These are phyloP conservation scores for Aegilops longissima DNA, from an alignment of 176 grass and related monocot genomes.

Conservation along the genomic window DNA sequence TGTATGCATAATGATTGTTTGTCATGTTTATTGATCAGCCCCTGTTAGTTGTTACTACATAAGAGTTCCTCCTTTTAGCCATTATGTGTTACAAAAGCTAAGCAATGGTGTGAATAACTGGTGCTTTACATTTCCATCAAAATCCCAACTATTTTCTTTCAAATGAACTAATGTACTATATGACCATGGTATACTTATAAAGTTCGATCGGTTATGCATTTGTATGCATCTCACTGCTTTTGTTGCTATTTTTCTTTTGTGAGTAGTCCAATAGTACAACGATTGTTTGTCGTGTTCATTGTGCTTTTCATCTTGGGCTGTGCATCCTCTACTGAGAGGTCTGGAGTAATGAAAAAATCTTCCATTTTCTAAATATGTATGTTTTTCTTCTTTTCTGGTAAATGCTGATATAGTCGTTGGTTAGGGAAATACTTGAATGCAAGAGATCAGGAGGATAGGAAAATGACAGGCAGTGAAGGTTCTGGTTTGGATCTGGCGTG, in stretches of 20 bases:
- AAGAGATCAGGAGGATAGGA: constrained; percentile 45
- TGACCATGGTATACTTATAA: neutral
- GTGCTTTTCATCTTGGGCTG: neutral
- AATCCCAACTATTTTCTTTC: too few relatives aligned
- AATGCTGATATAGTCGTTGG: constrained; percentile 28
- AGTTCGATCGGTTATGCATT: neutral
- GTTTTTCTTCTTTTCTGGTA: neutral
- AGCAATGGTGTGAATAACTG: neutral
- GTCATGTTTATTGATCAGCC: too few relatives aligned
- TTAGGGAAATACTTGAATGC: constrained; percentile 46
- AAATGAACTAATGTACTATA: neutral
- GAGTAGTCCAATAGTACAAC: too few relatives aligned
- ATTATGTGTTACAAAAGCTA: neutral
- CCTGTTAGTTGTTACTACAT: neutral
- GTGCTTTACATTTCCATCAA: neutral
- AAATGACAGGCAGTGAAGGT: constrained; percentile 58
- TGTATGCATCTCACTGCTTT: neutral
- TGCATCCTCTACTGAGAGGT: neutral
- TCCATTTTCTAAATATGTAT: neutral
- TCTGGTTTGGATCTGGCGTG: constrained; percentile 88
- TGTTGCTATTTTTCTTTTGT: neutral
- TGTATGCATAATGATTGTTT: too few relatives aligned
- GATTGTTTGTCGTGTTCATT: too few relatives aligned
- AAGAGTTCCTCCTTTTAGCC: neutral
- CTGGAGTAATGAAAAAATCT: neutral